Evolutionary conservation across 1,284 basidiomycete species (phyloP), one percentile per base, ranked within the genome.

Genomic region (Lentinula novae-zelandiae): DNA sequence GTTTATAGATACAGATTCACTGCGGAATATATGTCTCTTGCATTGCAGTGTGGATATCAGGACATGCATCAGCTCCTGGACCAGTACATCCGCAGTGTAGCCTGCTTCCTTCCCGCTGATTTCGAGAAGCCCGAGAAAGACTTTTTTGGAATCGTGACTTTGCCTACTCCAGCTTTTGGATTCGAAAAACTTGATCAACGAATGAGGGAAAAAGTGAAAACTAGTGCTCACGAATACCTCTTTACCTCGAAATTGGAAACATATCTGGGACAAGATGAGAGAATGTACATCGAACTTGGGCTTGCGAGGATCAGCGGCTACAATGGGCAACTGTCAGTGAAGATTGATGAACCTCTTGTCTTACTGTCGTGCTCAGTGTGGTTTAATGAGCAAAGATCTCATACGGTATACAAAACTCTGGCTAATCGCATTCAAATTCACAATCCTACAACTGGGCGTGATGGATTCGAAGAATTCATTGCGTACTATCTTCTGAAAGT

Each of bases 381-480:
- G 51, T 31, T 60, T 31, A 44, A 52, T 36, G 22, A 49, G 7
- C 15, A 49, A 22, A 9, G 13, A 9, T 15, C 3, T 0, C 9
- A 36, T 22, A 38, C 31, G 2, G 1, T 57, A 13, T 57, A 57
- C 48, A 34, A 39, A 13, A 20, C 22, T 17, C 15, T 57, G 5
- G 31, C 36, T 12, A 33, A 12, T 20, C 10, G 22, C 10, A 57
- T 57, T 13, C 13, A 57, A 17, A 8, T 36, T 13, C 44, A 57
- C 49, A 15, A 27, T 31, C 31, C 54, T 13, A 20, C 27, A 2
- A 53, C 39, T 22, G 42, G 42, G 2, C 51, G 44, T 6, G 53
- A 60, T 22, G 58, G 58, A n/a, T 60, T 60, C 15, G 58, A 60
- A 33, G 58, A 52, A n/a, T 60, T 53, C 12, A 39, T 60, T 13